Percentiles rank a stretch among this genome's conserved stretches.
phyloP scores from a whole-genome alignment of 2,329 filamentous ascomycete species.

The Pezicula neosporulosa region DNA sequence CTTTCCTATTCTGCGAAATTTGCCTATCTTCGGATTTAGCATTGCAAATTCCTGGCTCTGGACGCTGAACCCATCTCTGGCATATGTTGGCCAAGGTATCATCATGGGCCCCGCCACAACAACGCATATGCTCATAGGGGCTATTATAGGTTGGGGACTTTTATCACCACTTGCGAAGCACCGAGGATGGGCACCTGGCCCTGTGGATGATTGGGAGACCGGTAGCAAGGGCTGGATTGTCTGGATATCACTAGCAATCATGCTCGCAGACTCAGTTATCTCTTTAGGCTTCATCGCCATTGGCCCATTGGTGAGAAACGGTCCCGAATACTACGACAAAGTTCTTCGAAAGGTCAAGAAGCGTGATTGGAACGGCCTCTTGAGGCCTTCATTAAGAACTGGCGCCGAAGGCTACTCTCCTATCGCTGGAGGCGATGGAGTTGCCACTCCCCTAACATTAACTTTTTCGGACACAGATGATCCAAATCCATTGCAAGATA shows the following conservation, averaged over 20 bases:
- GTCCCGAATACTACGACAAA: slow-evolving; percentile 32
- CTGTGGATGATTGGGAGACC: slow-evolving; percentile 82
- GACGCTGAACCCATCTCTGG: slow-evolving; percentile 95
- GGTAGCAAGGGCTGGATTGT: slow-evolving; percentile 99
- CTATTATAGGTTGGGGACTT: slow-evolving; percentile 84
- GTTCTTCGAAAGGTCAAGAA: slow-evolving; percentile 19
- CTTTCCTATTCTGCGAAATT: slow-evolving; percentile 74
- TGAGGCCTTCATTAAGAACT: slow-evolving; percentile 12
- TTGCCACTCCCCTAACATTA: slow-evolving; percentile 9
- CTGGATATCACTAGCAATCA: slow-evolving; percentile 93
- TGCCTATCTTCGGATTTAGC: slow-evolving; percentile 79
- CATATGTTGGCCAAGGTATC: slow-evolving; percentile 94
- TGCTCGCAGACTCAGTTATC: slow-evolving; percentile 90
- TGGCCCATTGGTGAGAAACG: slow-evolving; percentile 54
- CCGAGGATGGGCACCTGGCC: slow-evolving; percentile 84
- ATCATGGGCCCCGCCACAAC: slow-evolving; percentile 98
- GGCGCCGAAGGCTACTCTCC: slow-evolving; percentile 22
- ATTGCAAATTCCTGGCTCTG: slow-evolving; percentile 84
- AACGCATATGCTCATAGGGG: slow-evolving; percentile 90
- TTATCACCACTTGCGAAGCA: slow-evolving; percentile 85
- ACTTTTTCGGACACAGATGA: slow-evolving; percentile 3
- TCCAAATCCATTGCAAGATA: slow-evolving; percentile 3
- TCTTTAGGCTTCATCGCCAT: slow-evolving; percentile 78
- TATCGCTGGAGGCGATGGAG: slow-evolving; percentile 16
- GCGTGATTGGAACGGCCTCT: slow-evolving; percentile 25